Conservation (phyloP, 2,329 filamentous ascomycete species). For the Penicillium rolfsii region DNA sequence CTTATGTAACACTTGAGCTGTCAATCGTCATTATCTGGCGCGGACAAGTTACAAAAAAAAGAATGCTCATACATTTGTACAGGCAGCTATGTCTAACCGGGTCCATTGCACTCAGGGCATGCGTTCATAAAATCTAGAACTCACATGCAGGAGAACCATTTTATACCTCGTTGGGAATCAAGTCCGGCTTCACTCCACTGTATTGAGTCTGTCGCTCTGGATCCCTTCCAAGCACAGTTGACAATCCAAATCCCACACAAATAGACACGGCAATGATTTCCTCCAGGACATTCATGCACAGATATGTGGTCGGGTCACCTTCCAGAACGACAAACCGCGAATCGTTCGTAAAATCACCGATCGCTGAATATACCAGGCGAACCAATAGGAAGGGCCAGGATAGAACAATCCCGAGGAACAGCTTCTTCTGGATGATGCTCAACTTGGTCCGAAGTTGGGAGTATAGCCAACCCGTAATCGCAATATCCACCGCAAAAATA, state of each 20-base stretch:
- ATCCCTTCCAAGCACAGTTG: constrained; percentile 16
- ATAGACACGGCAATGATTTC: constrained; percentile 34
- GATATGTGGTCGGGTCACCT: constrained; percentile 32
- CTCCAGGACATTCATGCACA: constrained; percentile 38
- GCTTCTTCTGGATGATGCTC: constrained; percentile 29
- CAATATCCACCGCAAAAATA: constrained; percentile 24
- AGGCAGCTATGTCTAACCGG: too few relatives aligned
- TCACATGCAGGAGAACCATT: background rate
- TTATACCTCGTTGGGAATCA: background rate
- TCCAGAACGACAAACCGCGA: constrained; percentile 9
- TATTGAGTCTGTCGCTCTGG: background rate
- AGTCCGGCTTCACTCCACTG: background rate
- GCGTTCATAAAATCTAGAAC: background rate
- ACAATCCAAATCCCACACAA: constrained; percentile 26
- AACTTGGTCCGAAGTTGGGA: constrained; percentile 14
- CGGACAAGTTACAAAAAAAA: too few relatives aligned
- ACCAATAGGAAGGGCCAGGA: constrained; percentile 34
- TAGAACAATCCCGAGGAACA: constrained; percentile 33
- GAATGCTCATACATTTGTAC: too few relatives aligned
- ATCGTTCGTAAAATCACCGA: constrained; percentile 25
- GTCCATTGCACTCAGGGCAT: too few relatives aligned
- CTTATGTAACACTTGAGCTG: too few relatives aligned
- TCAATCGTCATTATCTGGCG: too few relatives aligned
- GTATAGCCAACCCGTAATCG: constrained; percentile 21
- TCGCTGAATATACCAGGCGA: constrained; percentile 33